Base-by-base conservation (phyloP, 1,284 basidiomycete species). In the Neolentinus lepideus region DNA sequence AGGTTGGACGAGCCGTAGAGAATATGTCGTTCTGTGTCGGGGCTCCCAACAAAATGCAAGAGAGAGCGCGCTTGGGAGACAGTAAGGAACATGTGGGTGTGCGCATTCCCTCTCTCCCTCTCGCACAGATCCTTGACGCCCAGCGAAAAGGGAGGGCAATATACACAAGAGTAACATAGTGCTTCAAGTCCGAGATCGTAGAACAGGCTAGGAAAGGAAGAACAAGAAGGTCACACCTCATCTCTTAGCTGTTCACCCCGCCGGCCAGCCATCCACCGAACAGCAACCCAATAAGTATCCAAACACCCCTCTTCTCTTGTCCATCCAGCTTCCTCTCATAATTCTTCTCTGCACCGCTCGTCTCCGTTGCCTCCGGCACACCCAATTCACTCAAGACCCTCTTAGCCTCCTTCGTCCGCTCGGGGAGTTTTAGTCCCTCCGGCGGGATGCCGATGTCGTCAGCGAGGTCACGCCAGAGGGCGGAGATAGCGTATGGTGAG, bases 261-360 rank as follows among this genome's bases (percentile, higher is more conserved):
- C 76, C 83, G 6, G 75, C 64, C 8, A 80, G 31, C 67, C 81
- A 77, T 0, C 83, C 84, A 10, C 78, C 74, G 6, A 69, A 75
- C 8, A 86, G 57, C 26, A 85, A 69, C 50, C 79, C 81, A 14
- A 78, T 68, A 26, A 88, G 68, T 19, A 77, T 63, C 68, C 74
- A 84, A 2, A 79, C 64, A 1, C 86, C 85, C 33, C 57, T 70
- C 57, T 65, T 68, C 67, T 88, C 84, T 43, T 82, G 76, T 16
- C 63, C 63, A 58, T 77, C 76, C 56, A 88, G 65, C 3, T 75
- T 71, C 57, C 80, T 71, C 50, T 69, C 66, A 47, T 71, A 64
- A 10, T 62, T 61, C 58, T 70, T 43, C 16, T 6, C 38, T n/a
- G 12, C 38, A 6, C 38, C 16, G 38, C 38, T 69, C 61, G 67